A percentile compares a stretch with the other conserved stretches of the same genome.
Conservation (phyloP, 1,139 yeast genomes). For the Geotrichum europaeum region DNA sequence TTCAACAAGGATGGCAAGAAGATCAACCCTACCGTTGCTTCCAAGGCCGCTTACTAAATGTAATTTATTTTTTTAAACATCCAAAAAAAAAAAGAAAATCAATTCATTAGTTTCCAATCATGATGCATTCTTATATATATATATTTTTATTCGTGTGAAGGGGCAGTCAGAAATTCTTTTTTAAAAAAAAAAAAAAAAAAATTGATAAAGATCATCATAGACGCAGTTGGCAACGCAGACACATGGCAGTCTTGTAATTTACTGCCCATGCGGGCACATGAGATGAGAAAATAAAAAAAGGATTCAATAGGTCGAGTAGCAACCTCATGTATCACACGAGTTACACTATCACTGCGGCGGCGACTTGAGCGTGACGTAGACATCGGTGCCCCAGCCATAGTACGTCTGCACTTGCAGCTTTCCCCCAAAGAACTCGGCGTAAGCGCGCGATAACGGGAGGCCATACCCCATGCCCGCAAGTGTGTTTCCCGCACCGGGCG, state of each 20-base stretch:
- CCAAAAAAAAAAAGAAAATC: slow-evolving; percentile 1
- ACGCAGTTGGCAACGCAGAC: neutral
- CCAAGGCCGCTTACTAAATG: slow-evolving; percentile 66
- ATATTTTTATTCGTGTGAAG: neutral
- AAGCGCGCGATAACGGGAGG: slow-evolving; percentile 72
- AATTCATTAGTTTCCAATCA: neutral
- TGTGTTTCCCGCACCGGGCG: slow-evolving; percentile 70
- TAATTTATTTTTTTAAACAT: neutral
- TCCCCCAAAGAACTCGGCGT: slow-evolving; percentile 69
- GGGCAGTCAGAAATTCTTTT: too few species aligned
- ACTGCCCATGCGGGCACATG: neutral
- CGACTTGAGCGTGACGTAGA: slow-evolving; percentile 49
- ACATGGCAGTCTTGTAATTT: neutral
- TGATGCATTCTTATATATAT: neutral
- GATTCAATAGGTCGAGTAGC: neutral
- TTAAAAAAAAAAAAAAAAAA: too few species aligned
- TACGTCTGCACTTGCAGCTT: slow-evolving; percentile 71
- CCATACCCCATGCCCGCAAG: slow-evolving; percentile 98
- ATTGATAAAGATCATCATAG: neutral
- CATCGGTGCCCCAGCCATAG: slow-evolving; percentile 81
- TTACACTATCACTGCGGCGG: slow-evolving; percentile 26
- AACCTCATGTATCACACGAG: neutral
- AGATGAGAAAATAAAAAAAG: neutral
- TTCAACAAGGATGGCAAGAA: slow-evolving; percentile 89
- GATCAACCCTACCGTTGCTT: slow-evolving; percentile 97